These are phyloP conservation scores for Mycena kentingensis DNA, from an alignment of 768 basidiomycete genomes.

Conservation along the genomic window DNA sequence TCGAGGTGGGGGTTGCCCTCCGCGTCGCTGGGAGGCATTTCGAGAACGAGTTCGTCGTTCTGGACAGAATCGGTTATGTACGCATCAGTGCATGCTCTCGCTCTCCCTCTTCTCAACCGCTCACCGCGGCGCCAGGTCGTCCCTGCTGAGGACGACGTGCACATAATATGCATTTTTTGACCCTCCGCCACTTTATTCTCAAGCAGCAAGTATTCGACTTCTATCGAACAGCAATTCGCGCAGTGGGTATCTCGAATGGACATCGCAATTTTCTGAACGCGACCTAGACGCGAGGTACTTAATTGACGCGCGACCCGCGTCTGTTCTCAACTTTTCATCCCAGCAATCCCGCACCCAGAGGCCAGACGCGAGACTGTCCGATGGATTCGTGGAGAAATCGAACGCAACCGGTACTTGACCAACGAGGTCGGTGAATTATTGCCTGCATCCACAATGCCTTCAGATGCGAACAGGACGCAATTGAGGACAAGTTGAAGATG, in stretches of 20 bases:
- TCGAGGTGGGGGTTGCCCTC: constrained; percentile 20
- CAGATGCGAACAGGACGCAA: constrained; percentile 43
- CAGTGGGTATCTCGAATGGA: constrained; percentile 53
- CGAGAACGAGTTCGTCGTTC: constrained; percentile 16
- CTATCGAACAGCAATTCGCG: constrained; percentile 70
- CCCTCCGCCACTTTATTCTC: constrained; percentile 72
- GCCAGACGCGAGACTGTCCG: constrained; percentile 65
- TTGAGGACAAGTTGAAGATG: constrained; percentile 61
- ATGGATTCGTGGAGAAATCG: constrained; percentile 77
- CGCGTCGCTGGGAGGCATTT: constrained; percentile 24
- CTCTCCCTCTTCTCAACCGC: constrained; percentile 7
- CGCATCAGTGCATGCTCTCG: constrained; percentile 1
- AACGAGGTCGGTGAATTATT: constrained; percentile 48
- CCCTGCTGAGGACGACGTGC: too few species aligned
- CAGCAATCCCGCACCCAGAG: constrained; percentile 64
- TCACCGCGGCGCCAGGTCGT: too few species aligned
- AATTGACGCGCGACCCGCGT: neutral
- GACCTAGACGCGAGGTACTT: constrained; percentile 22
- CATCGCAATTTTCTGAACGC: constrained; percentile 16
- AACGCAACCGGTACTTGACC: constrained; percentile 56
- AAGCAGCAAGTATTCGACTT: constrained; percentile 59
- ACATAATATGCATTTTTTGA: constrained; percentile 21
- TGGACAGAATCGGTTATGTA: constrained; percentile 8
- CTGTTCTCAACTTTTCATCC: constrained; percentile 1
- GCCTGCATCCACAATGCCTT: neutral